These are phyloP conservation scores for Spathaspora arborariae DNA, from an alignment of 805 yeast species.

Conservation along the genomic window DNA sequence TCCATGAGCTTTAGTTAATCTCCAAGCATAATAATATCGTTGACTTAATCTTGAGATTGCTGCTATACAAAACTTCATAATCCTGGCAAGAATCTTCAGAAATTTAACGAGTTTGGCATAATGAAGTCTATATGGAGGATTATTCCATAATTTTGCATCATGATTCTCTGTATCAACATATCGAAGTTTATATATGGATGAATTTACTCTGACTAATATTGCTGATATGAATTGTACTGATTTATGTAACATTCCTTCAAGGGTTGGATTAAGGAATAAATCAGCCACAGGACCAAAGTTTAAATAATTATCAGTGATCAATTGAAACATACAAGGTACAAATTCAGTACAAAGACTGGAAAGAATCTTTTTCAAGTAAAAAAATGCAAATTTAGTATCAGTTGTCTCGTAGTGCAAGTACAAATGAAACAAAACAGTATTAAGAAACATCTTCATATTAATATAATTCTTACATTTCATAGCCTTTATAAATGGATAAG, in stretches of 20 bases:
- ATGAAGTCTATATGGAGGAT: constrained; percentile 16
- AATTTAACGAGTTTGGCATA: constrained; percentile 22
- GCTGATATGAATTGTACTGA: constrained; percentile 24
- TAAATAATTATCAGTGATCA: constrained; percentile 25
- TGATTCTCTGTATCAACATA: constrained; percentile 15
- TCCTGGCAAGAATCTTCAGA: constrained; percentile 14
- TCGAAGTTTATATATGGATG: constrained; percentile 20
- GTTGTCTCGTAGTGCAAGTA: constrained; percentile 37
- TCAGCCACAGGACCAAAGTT: constrained; percentile 44
- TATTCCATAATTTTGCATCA: constrained; percentile 11
- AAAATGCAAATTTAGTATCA: constrained; percentile 25
- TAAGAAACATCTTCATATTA: constrained; percentile 23
- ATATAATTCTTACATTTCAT: constrained; percentile 26
- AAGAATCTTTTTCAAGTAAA: constrained; percentile 28
- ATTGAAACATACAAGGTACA: constrained; percentile 25
- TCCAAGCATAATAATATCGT: constrained; percentile 65
- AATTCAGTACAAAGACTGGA: constrained; percentile 25
- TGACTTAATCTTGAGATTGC: constrained; percentile 43
- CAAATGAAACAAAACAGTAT: constrained; percentile 30
- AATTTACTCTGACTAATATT: constrained; percentile 20
- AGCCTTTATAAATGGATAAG: constrained; percentile 19
- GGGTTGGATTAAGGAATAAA: constrained; percentile 38
- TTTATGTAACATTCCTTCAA: constrained; percentile 24
- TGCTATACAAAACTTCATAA: constrained; percentile 21
- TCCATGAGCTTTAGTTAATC: constrained; percentile 56